These are phyloP conservation scores for Helotiales sp. DNA, from an alignment of 2,329 filamentous ascomycete genomes.

Conservation along the genomic window DNA sequence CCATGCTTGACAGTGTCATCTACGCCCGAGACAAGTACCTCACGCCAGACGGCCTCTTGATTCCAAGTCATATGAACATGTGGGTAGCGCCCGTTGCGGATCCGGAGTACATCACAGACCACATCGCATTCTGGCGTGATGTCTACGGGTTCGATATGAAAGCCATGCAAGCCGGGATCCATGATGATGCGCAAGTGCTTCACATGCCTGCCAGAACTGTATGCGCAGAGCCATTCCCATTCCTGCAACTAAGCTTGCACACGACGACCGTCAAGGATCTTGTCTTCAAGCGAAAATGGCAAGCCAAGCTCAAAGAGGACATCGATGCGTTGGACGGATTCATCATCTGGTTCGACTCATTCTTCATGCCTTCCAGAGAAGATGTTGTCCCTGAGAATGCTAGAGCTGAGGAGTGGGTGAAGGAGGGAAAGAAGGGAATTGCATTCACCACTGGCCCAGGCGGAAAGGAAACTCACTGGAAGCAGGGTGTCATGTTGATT, in stretches of 20 bases:
- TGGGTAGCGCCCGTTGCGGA: slow-evolving; percentile 83
- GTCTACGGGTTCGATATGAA: slow-evolving; percentile 96
- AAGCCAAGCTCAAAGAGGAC: slow-evolving; percentile 63
- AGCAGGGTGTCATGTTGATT: slow-evolving; percentile 77
- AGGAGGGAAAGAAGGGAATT: slow-evolving; percentile 63
- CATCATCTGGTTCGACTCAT: slow-evolving; percentile 92
- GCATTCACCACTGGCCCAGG: slow-evolving; percentile 87
- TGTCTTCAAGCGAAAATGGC: slow-evolving; percentile 73
- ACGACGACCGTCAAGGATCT: slow-evolving; percentile 73
- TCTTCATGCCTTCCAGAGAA: slow-evolving; percentile 72
- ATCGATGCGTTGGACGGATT: slow-evolving; percentile 81
- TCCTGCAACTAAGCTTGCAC: slow-evolving; percentile 79
- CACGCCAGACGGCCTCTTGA: slow-evolving; percentile 77
- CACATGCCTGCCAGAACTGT: slow-evolving; percentile 66
- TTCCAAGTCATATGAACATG: slow-evolving; percentile 83
- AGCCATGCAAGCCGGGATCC: slow-evolving; percentile 82
- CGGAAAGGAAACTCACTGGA: slow-evolving; percentile 85
- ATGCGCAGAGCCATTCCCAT: slow-evolving; percentile 65
- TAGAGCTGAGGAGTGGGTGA: slow-evolving; percentile 67
- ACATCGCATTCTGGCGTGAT: slow-evolving; percentile 84
- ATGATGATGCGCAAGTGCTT: slow-evolving; percentile 81
- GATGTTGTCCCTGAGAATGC: slow-evolving; percentile 53
- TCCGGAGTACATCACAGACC: slow-evolving; percentile 75
- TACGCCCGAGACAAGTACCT: slow-evolving; percentile 89
- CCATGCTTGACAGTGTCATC: slow-evolving; percentile 92